Conservation (phyloP, 495 filamentous ascomycete species). For the Penicillium robsamsonii region DNA sequence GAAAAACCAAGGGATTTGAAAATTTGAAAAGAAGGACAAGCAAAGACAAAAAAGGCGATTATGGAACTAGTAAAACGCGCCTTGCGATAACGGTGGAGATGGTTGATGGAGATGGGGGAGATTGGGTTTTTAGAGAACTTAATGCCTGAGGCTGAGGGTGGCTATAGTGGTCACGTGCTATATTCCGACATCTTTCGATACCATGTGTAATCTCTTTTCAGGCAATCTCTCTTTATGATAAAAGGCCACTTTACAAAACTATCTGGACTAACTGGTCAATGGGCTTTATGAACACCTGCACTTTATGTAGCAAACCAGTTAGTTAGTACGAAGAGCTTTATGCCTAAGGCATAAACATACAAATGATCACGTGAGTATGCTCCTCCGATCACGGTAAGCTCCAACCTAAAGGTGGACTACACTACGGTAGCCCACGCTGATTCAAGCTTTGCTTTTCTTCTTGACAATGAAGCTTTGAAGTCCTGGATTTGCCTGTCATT, state of each 20-base stretch:
- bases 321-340: neutral
- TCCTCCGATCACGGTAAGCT: conserved; percentile 3
- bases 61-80: conserved; percentile 18
- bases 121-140: conserved; percentile 2
- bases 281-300: neutral
- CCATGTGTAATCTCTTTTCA: neutral
- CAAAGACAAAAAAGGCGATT: conserved; percentile 1
- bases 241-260: neutral
- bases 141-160: neutral
- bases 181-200: neutral
- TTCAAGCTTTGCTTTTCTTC: neutral
- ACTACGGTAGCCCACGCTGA: neutral
- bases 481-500: neutral
- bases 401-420: neutral
- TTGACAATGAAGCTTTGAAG: conserved; percentile 1
- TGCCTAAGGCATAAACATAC: neutral
- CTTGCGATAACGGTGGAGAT: conserved; percentile 19
- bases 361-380: neutral
- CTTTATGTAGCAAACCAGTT: neutral
- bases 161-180: neutral
- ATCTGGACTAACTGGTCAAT: neutral
- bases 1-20: conserved; percentile 24
- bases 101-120: conserved; percentile 9
- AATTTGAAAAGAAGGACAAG: conserved; percentile 17
- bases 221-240: neutral